A percentile compares a stretch with the other conserved stretches of the same genome.
phyloP scores from a whole-genome alignment of 1,139 yeast species.

The Yamadazyma conglobata region DNA sequence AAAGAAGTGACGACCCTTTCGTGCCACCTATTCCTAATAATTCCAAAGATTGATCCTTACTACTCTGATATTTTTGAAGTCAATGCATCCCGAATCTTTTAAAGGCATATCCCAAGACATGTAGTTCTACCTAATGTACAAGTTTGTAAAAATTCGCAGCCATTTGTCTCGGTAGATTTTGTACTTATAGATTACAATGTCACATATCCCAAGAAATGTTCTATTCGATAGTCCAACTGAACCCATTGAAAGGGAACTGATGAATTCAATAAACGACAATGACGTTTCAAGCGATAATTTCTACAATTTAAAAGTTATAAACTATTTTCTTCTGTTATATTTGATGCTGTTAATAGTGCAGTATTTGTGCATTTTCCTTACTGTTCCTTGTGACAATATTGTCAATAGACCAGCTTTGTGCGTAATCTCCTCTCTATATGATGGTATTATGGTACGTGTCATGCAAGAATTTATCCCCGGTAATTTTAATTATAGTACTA shows the following conservation, averaged over 20 bases:
- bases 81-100: too few relatives aligned
- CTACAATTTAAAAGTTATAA: constrained; percentile 14
- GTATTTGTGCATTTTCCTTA: constrained; percentile 35
- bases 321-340: constrained; percentile 23
- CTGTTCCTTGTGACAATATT: constrained; percentile 43
- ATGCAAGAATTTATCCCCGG: background rate
- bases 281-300: too few relatives aligned
- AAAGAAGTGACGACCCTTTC: constrained; percentile 20
- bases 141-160: too few relatives aligned
- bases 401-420: constrained; percentile 35
- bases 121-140: too few relatives aligned
- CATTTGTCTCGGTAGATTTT: constrained; percentile 1
- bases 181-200: constrained; percentile 3
- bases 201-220: constrained; percentile 7
- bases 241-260: background rate
- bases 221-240: constrained; percentile 6
- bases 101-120: too few relatives aligned
- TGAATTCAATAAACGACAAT: too few relatives aligned
- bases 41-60: too few relatives aligned
- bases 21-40: constrained; percentile 28
- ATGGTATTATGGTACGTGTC: constrained; percentile 27
- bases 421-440: constrained; percentile 25
- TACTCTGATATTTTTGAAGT: too few relatives aligned
- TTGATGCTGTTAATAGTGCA: constrained; percentile 32
- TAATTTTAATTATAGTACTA: constrained; percentile 7